phyloP scores from a whole-genome alignment of 495 filamentous ascomycete genomes.

The Penicillium waksmanii region DNA sequence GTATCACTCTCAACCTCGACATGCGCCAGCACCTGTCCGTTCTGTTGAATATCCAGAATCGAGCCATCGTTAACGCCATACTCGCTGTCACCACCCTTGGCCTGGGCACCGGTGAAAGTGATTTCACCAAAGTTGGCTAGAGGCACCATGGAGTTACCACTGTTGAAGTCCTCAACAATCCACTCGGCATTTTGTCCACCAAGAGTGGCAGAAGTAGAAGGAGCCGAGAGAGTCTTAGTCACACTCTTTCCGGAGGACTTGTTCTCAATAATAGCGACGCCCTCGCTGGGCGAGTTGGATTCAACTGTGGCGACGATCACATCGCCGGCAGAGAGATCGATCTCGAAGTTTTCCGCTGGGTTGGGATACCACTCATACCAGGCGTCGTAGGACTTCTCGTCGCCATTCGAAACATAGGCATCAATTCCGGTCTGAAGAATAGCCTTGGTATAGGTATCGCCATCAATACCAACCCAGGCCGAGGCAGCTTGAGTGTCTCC shows the following conservation, averaged over 20 bases:
- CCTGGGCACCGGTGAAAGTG: slow-evolving; percentile 50
- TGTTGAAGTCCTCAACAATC: slow-evolving; percentile 68
- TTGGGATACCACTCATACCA: slow-evolving; percentile 72
- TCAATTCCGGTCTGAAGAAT: slow-evolving; percentile 67
- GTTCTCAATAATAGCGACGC: slow-evolving; percentile 61
- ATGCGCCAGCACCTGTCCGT: slow-evolving; percentile 49
- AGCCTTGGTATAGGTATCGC: slow-evolving; percentile 57
- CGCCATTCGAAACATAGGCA: slow-evolving; percentile 49
- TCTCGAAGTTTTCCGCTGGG: slow-evolving; percentile 57
- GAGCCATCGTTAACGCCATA: slow-evolving; percentile 45
- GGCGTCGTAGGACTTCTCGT: slow-evolving; percentile 48
- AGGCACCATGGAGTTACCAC: slow-evolving; percentile 48
- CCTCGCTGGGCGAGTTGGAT: slow-evolving; percentile 48
- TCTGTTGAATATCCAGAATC: slow-evolving; percentile 58
- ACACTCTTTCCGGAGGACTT: slow-evolving; percentile 56
- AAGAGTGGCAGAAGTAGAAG: slow-evolving; percentile 38
- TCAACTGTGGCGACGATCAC: slow-evolving; percentile 58
- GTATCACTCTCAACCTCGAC: slow-evolving; percentile 44
- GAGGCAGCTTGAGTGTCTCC: slow-evolving; percentile 51
- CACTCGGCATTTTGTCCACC: slow-evolving; percentile 61
- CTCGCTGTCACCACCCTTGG: slow-evolving; percentile 33
- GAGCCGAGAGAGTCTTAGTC: slow-evolving; percentile 51
- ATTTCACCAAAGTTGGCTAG: slow-evolving; percentile 59
- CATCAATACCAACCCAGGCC: slow-evolving; percentile 69
- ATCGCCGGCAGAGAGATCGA: slow-evolving; percentile 58